A percentile compares a stretch with the other conserved stretches of the same genome.
phyloP scores from a whole-genome alignment of 495 filamentous ascomycete species.

The Acidiella bohemica region DNA sequence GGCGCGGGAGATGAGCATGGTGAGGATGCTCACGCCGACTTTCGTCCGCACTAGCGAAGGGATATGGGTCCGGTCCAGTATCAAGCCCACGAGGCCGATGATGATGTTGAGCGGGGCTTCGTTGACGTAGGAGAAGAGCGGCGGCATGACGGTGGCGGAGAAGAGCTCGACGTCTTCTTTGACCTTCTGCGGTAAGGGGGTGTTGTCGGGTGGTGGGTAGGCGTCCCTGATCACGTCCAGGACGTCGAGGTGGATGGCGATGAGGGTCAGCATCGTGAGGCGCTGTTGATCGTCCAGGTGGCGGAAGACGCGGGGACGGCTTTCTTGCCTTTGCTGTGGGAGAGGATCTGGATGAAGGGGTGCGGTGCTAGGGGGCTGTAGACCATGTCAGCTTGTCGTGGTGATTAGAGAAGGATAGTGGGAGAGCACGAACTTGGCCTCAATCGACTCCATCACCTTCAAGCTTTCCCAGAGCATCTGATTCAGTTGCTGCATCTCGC shows the following conservation, averaged over 20 bases:
- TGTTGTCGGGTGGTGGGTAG: slow-evolving; percentile 54
- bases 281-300: slow-evolving; percentile 86
- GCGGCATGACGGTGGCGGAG: slow-evolving; percentile 71
- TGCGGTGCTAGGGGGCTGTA: slow-evolving; percentile 47
- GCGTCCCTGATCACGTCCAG: slow-evolving; percentile 78
- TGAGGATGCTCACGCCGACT: slow-evolving; percentile 77
- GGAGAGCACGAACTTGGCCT: slow-evolving; percentile 36
- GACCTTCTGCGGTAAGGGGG: slow-evolving; percentile 44
- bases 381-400: slow-evolving; percentile 4
- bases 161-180: slow-evolving; percentile 91
- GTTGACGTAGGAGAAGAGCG: slow-evolving; percentile 72
- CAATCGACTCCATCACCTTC: slow-evolving; percentile 83
- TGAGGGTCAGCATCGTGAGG: slow-evolving; percentile 86
- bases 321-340: slow-evolving; percentile 91
- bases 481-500: slow-evolving; percentile 57
- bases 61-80: slow-evolving; percentile 69
- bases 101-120: slow-evolving; percentile 85
- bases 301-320: slow-evolving; percentile 84
- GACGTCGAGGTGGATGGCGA: slow-evolving; percentile 82
- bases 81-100: slow-evolving; percentile 71
- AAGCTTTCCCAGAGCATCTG: slow-evolving; percentile 67
- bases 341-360: slow-evolving; percentile 92
- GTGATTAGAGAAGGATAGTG: neutral
- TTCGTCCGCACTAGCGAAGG: slow-evolving; percentile 65
- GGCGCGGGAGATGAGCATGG: slow-evolving; percentile 86